Evolutionary conservation across 768 basidiomycete species (phyloP), one percentile per base, ranked within the genome.

Genomic region (Lactifluus echinatus): DNA sequence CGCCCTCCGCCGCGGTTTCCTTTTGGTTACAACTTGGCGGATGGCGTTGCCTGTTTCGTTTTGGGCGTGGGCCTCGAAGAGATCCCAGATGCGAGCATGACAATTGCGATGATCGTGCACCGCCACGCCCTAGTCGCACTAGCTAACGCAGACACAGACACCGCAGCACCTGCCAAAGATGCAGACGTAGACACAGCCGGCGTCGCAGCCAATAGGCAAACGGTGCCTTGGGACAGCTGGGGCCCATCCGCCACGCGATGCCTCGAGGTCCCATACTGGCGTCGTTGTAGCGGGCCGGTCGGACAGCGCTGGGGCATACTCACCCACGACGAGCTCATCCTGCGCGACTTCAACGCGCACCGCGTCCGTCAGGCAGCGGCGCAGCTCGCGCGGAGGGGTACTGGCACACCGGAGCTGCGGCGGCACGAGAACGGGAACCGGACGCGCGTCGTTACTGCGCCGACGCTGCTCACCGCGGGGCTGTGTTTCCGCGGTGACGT

Each of bases 31-130:
- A 51, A 57, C 34, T 34, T 50, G 11, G 31, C 31, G n/a, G 57
- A 48, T n/a, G 56, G 42, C 12, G 14, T 52, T 14, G 50, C 50
- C 2, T 52, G 50, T 29, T 57, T 57, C 50, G 14, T 57, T 21
- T 37, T 57, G 14, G 56, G 56, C 28, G 56, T 57, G 33, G 31
- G 50, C 36, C 56, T 52, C 21, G 49, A 57, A 24, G 56, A 45
- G 7, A 57, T 57, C 34, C 56, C 56, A 17, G 49, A 26, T 8
- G 56, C 56, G 4, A 57, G 56, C 56, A 36, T 57, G 42, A 29
- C 56, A 10, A 26, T 57, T 2, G 56, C 56, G 19, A 50, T 57
- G 42, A 34, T 57, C 34, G 43, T 45, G 56, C 56, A 51, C 43
- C 56, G 50, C 19, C 24, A 7, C 1, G 43, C 43, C 24, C 49